phyloP scores from a whole-genome alignment of 352 stramenopile species.

The Pythium monospermum region DNA sequence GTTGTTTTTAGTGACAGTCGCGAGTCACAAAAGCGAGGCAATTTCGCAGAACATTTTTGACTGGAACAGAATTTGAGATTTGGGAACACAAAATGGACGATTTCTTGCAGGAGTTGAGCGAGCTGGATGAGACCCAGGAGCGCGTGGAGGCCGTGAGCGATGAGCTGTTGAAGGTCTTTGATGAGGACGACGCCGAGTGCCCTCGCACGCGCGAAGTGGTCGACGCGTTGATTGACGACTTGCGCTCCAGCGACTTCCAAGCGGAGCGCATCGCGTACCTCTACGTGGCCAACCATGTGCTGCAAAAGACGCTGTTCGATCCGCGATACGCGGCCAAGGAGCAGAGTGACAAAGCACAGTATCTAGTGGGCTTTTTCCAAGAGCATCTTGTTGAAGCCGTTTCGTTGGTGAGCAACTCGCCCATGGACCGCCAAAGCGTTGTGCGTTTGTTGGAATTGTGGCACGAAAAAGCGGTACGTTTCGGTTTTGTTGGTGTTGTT shows the following conservation, averaged over 20 bases:
- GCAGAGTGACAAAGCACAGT: slow-evolving; percentile 9
- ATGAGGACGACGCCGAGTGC: slow-evolving; percentile 22
- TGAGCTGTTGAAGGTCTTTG: slow-evolving; percentile 53
- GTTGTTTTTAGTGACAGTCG: slow-evolving; percentile 11
- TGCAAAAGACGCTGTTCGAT: slow-evolving; percentile 62
- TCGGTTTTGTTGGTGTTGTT: not conserved
- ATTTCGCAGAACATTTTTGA: no score
- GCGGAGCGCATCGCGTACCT: slow-evolving; percentile 77
- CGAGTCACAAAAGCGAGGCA: slow-evolving; percentile 3
- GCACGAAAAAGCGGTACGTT: slow-evolving; percentile 60
- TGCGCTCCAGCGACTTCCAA: slow-evolving; percentile 72
- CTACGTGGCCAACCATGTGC: slow-evolving; percentile 82
- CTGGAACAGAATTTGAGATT: no score
- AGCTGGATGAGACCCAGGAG: slow-evolving; percentile 81
- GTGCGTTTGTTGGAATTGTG: slow-evolving; percentile 68
- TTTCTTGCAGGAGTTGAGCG: slow-evolving; percentile 65
- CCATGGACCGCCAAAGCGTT: slow-evolving; percentile 75
- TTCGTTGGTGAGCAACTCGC: slow-evolving; percentile 79
- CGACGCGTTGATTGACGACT: slow-evolving; percentile 53
- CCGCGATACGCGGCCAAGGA: slow-evolving; percentile 9
- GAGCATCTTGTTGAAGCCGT: slow-evolving; percentile 64
- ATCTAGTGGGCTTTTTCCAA: slow-evolving; percentile 19
- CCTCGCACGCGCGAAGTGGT: slow-evolving; percentile 43
- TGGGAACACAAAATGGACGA: slow-evolving; percentile 75
- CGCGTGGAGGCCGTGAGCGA: slow-evolving; percentile 77